phyloP scores from a whole-genome alignment of 208 protist genomes.

The Trypanosomatidae sp. region DNA sequence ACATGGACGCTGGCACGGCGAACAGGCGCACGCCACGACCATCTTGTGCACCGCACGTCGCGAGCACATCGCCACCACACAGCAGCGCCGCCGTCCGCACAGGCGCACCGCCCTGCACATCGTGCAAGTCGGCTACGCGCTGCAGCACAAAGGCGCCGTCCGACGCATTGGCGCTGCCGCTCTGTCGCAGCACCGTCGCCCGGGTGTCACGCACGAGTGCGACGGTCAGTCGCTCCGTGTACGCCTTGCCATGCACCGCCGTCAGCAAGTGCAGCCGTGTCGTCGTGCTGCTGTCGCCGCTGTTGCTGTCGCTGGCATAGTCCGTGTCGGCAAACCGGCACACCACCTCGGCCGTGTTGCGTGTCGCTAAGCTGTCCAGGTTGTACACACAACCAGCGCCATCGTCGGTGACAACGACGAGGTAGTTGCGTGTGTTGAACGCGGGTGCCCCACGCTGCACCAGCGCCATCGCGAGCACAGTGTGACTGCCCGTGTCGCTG shows the following conservation, averaged over 20 bases:
- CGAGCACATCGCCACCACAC: slow-evolving; percentile 32
- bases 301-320: slow-evolving; percentile 41
- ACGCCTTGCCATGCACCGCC: slow-evolving; percentile 28
- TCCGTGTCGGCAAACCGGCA: slow-evolving; percentile 33
- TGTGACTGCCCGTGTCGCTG: not conserved
- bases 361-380: slow-evolving; percentile 8
- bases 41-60: slow-evolving; percentile 43
- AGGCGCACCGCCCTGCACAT: slow-evolving; percentile 29
- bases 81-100: slow-evolving; percentile 35
- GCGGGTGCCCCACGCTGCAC: slow-evolving; percentile 21
- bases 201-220: slow-evolving; percentile 21
- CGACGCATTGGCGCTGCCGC: too few relatives aligned
- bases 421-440: slow-evolving; percentile 58
- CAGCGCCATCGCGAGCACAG: slow-evolving; percentile 17
- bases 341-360: slow-evolving; percentile 20
- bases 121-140: slow-evolving; percentile 21
- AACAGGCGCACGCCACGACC: slow-evolving; percentile 46
- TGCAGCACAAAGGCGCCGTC: slow-evolving; percentile 21
- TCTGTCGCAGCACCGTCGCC: slow-evolving; percentile 38
- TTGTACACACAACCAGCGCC: slow-evolving; percentile 40
- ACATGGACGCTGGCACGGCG: slow-evolving; percentile 12
- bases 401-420: slow-evolving; percentile 48
- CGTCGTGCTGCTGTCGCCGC: too few relatives aligned
- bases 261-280: slow-evolving; percentile 22
- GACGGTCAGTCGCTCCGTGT: slow-evolving; percentile 46